Base-by-base conservation (phyloP, 208 protist species). In the Trichomonas vaginalis region DNA sequence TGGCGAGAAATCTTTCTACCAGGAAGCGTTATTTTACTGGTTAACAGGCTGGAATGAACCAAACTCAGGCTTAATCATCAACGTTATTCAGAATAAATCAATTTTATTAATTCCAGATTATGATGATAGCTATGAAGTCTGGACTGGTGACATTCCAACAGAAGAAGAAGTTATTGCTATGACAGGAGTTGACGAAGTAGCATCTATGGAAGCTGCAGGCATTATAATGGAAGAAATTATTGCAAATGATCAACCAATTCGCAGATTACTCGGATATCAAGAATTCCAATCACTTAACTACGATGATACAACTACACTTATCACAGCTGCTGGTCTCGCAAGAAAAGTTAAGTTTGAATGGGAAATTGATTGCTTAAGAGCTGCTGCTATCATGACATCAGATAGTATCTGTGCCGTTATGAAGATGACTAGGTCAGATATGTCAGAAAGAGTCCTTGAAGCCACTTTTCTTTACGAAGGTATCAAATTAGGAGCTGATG, bases 371-470 rank as follows among this genome's bases (percentile, higher is more conserved):
- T 10, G 23, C 9, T 37, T 96, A 27, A 6, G 35, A 96, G 4
- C 35, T 48, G 95, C 95, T 42, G 61, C 48, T 42, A 9, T 83
- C 14, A 45, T 95, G 1, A 96, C 87, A 62, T 42, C 37, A 15
- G 47, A 92, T 6, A 27, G 80, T 49, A 2, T 95, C 32, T 8
- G 56, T 39, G 49, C 95, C n/a, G 70, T 95, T 9, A 95, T 96
- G 95, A 90, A 96, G 42, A 70, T 62, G 3, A 51, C 9, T 40
- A 90, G 46, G 23, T 37, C 82, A 51, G 82, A 39, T 35, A 39
- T 96, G 1, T 0, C 4, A 2, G 95, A 96, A 45, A 88, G 47
- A 56, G 49, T 95, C 40, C 10, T 96, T 27, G 95, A 96, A 47
- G 45, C 95, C 14, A 21, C 37, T 0, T 83, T 96, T 95, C 1